phyloP scores from a whole-genome alignment of 805 yeast species.

The Sporopachydermia quercuum region DNA sequence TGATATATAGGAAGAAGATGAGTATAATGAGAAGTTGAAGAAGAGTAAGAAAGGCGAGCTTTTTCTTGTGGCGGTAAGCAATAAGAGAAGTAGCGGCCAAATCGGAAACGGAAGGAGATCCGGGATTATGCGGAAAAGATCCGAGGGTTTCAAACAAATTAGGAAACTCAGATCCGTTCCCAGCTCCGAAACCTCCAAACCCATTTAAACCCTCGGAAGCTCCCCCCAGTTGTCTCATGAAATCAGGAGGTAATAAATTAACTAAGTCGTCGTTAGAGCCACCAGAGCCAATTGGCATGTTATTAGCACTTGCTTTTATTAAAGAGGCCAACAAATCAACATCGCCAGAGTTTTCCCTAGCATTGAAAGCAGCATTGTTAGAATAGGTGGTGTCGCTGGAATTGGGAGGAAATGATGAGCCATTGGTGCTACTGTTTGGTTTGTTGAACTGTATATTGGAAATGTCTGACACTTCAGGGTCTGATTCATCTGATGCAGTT shows the following conservation, averaged over 20 bases:
- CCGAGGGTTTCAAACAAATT: neutral
- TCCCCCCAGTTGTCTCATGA: neutral
- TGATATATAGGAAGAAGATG: neutral
- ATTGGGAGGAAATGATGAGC: no score
- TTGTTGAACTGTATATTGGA: neutral
- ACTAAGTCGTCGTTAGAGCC: neutral
- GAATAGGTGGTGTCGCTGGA: no score
- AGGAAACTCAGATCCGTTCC: neutral
- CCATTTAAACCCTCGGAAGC: neutral
- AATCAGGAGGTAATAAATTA: neutral
- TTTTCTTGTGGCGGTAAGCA: neutral
- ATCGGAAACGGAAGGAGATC: neutral
- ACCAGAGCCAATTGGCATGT: neutral
- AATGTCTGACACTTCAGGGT: neutral
- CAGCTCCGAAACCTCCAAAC: neutral
- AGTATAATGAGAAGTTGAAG: neutral
- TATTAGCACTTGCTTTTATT: neutral
- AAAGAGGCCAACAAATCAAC: neutral
- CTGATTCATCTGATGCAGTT: no score
- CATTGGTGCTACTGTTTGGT: no score
- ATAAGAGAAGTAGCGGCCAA: neutral
- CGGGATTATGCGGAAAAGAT: no score
- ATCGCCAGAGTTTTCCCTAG: no score
- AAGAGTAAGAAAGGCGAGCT: neutral
- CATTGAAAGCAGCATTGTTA: neutral